Base-by-base conservation (phyloP, 768 basidiomycete genomes). In the Russula olivacea region DNA sequence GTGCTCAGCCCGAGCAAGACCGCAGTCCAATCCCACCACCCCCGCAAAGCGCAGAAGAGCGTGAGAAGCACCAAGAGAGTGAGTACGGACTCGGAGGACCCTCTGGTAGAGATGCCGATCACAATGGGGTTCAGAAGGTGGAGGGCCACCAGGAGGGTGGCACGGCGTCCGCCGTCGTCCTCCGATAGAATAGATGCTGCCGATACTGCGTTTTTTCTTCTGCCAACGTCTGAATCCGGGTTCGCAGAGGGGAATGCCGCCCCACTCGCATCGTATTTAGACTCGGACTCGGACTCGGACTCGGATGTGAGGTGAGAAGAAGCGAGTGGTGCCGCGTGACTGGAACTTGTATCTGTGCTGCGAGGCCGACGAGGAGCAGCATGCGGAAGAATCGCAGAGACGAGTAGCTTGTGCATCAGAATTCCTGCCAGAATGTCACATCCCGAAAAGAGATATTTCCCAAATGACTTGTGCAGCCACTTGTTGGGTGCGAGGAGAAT, bases 41-140 rank as follows among this genome's bases (percentile, higher is more conserved):
- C 77, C 47, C 80, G 79, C 61, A 88, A 74, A 2, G 85, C 83
- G 34, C 75, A 79, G 71, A 82, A 83, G 30, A 95, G 75, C 0
- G 87, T 84, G 56, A 82, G 74, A 43, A 97, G 79, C 43, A 98
- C 89, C 61, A 95, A 78, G 1, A 89, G 77, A 43, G 87, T 85
- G 17, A 98, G 84, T 19, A 97, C 76, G 2, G 92, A 85, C 73
- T 99, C 97, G 4, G 96, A 95, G 19, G 93, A 98, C 8, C 97
- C 97, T 19, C 97, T 87, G 0, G 97, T 98, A 8, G 95, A 97
- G 69, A 99, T 98, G 66, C 93, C 88, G 73, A 97, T 90, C 2
- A 96, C 89, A 68, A 99, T 82, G 0, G 97, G 97, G 75, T 95
- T 98, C 62, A 98, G 80, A 2, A 98, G 85, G 77, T 98, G 92